Evolutionary conservation across 257 asterid species (phyloP).

Genomic region (Euphrasia confusa): DNA sequence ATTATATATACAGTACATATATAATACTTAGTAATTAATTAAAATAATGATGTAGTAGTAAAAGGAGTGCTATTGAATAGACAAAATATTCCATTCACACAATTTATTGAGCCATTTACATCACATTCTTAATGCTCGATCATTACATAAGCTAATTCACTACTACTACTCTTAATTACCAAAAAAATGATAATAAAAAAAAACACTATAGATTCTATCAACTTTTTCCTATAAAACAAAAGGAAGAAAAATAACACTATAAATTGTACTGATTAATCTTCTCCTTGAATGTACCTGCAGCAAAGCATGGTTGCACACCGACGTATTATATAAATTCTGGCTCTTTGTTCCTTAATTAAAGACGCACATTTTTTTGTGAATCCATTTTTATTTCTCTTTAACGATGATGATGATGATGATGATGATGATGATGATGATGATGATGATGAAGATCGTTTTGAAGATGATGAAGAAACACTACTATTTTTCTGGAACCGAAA

Average conservation of each 20-base stretch:
- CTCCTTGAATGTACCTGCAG: not conserved
- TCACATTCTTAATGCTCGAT: slow-evolving; percentile 6
- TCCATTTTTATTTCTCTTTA: not conserved
- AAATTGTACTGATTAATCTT: not conserved
- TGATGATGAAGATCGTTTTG: not conserved
- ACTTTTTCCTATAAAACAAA: too few species aligned
- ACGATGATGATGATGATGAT: not conserved
- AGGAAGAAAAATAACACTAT: too few species aligned
- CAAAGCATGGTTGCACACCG: not conserved
- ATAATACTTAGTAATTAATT: too few species aligned
- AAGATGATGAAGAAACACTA: not conserved
- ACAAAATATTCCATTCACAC: not conserved
- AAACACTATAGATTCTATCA: too few species aligned
- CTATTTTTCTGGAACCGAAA: not conserved
- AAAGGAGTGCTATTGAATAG: too few species aligned
- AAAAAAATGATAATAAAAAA: too few species aligned
- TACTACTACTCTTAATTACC: too few species aligned
- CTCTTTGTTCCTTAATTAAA: not conserved
- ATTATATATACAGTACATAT: too few species aligned
- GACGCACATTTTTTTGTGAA: not conserved
- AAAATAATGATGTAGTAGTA: too few species aligned
- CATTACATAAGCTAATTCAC: too few species aligned
- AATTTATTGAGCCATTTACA: slow-evolving; percentile 16
- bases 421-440: too few species aligned
- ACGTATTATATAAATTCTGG: not conserved